Percentiles rank a stretch among this genome's conserved stretches.
These are phyloP conservation scores for Pichia sp. DNA, from an alignment of 1,139 yeast genomes.

Conservation along the genomic window DNA sequence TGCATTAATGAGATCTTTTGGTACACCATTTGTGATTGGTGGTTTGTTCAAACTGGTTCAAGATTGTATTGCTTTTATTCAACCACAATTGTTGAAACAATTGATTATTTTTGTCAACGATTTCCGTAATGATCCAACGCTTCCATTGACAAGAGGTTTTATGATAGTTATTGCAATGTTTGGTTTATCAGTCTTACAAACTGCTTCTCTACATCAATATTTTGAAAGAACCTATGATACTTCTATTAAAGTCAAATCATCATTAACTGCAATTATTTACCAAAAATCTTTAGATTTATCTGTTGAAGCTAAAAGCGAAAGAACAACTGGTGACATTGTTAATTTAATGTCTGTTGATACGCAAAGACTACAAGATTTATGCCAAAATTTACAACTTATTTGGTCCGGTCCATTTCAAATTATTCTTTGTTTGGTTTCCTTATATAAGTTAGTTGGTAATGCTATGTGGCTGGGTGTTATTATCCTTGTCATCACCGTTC, in stretches of 20 bases:
- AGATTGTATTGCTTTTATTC: slow-evolving; percentile 77
- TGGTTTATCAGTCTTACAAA: slow-evolving; percentile 71
- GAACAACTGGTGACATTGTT: slow-evolving; percentile 95
- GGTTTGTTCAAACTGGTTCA: slow-evolving; percentile 73
- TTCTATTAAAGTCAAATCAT: slow-evolving; percentile 84
- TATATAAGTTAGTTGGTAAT: slow-evolving; percentile 72
- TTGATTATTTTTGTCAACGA: slow-evolving; percentile 80
- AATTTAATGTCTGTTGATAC: slow-evolving; percentile 96
- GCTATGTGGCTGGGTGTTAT: slow-evolving; percentile 97
- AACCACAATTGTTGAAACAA: slow-evolving; percentile 75
- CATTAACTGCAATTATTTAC: slow-evolving; percentile 73
- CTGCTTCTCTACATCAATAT: slow-evolving; percentile 84
- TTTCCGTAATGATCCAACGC: slow-evolving; percentile 42
- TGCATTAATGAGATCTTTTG: slow-evolving; percentile 66
- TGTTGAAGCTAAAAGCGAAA: slow-evolving; percentile 71
- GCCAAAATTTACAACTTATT: slow-evolving; percentile 77
- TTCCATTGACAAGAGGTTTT: slow-evolving; percentile 73
- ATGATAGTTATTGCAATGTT: slow-evolving; percentile 84
- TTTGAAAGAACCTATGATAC: slow-evolving; percentile 82
- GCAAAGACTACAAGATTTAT: slow-evolving; percentile 85
- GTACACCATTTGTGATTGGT: slow-evolving; percentile 59
- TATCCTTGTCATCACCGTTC: slow-evolving; percentile 78
- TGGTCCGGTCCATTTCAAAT: slow-evolving; percentile 99
- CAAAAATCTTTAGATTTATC: slow-evolving; percentile 75
- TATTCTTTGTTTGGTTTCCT: slow-evolving; percentile 64